phyloP scores from a whole-genome alignment of 1,139 yeast genomes.

The Pichia sp. region DNA sequence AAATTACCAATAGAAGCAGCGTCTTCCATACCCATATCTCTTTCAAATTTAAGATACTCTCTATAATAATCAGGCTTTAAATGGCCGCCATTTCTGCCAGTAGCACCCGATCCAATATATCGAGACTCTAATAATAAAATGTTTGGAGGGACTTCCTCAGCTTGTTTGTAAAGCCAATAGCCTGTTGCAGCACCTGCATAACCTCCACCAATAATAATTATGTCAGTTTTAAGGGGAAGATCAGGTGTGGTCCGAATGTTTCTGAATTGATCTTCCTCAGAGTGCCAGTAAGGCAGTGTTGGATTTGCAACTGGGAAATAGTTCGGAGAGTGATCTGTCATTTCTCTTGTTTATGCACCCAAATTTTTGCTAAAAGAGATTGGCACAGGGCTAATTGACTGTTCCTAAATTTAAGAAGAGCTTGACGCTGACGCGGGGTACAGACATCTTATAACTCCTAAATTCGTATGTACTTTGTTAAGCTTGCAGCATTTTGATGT shows the following conservation, averaged over 20 bases:
- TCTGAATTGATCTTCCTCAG: conserved; percentile 18
- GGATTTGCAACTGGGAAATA: conserved; percentile 19
- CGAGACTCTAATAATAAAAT: conserved; percentile 33
- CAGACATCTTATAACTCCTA: too few relatives aligned
- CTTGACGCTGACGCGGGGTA: too few relatives aligned
- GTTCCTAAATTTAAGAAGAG: too few relatives aligned
- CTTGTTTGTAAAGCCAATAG: conserved; percentile 23
- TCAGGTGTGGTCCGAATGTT: conserved; percentile 15
- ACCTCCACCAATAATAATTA: conserved; percentile 35
- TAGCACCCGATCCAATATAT: conserved; percentile 37
- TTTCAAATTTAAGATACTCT: conserved; percentile 20
- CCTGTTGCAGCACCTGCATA: conserved; percentile 34
- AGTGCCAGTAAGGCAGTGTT: conserved; percentile 21
- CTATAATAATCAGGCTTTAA: conserved; percentile 33
- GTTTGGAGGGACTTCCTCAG: conserved; percentile 12
- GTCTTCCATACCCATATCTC: conserved; percentile 22
- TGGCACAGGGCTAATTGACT: too few relatives aligned
- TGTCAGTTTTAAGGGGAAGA: conserved; percentile 26
- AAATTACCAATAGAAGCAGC: conserved; percentile 31
- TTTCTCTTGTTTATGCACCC: too few relatives aligned
- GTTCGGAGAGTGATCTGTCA: neutral
- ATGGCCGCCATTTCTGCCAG: conserved; percentile 44
- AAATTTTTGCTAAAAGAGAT: too few relatives aligned
- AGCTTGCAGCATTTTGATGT: too few relatives aligned
- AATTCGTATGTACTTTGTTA: too few relatives aligned